These are phyloP conservation scores for Aspergillus latus DNA, from an alignment of 2,329 filamentous ascomycete genomes.

Conservation along the genomic window DNA sequence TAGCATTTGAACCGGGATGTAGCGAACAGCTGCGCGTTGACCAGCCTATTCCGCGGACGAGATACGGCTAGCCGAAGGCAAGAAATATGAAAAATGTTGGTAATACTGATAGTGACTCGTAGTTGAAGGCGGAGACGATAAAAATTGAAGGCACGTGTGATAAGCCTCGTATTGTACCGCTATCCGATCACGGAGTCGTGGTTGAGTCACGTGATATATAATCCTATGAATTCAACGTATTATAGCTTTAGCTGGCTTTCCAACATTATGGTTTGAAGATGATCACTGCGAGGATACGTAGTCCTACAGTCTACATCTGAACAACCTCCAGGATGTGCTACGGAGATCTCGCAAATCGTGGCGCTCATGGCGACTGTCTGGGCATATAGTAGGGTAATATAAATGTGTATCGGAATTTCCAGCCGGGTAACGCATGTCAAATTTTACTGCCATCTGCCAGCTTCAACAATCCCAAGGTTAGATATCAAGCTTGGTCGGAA, in stretches of 20 bases:
- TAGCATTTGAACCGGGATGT: constrained; percentile 30
- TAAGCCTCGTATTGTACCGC: not conserved
- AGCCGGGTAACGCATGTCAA: not conserved
- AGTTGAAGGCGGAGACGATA: constrained; percentile 26
- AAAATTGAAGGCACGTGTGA: constrained; percentile 7
- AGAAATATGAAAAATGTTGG: not conserved
- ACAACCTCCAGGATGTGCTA: not conserved
- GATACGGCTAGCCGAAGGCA: not conserved
- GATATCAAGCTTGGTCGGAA: not conserved
- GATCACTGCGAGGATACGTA: not conserved
- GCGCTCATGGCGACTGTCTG: not conserved
- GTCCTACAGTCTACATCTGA: not conserved
- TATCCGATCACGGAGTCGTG: constrained; percentile 1
- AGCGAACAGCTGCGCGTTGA: not conserved
- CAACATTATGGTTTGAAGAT: not conserved
- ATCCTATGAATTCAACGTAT: not conserved
- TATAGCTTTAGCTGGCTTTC: not conserved
- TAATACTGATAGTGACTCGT: not conserved
- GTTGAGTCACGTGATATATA: not conserved
- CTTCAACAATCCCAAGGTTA: not conserved
- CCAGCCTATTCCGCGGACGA: not conserved
- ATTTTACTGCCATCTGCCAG: not conserved
- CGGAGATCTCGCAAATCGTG: not conserved
- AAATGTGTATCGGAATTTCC: constrained; percentile 1
- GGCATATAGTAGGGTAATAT: constrained; percentile 3